Conservation (phyloP, 1,284 basidiomycete species). For the Pascua guehoae region DNA sequence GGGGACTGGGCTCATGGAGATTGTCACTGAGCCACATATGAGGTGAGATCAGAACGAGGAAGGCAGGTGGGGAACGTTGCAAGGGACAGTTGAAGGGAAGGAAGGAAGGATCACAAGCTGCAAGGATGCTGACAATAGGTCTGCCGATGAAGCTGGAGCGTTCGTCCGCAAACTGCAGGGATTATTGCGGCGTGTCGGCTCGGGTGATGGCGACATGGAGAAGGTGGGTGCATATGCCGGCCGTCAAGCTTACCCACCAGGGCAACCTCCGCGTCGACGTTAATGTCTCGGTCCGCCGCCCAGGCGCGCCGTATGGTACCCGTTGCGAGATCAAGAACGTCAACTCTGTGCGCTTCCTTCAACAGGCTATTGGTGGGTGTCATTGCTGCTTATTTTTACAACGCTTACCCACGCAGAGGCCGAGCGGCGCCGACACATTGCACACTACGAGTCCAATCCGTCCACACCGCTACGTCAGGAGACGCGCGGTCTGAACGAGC, state of each 20-base stretch:
- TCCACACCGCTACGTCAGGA: conserved; percentile 59
- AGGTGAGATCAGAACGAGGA: conserved; percentile 53
- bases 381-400: no score
- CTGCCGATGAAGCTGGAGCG: conserved; percentile 83
- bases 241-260: conserved; percentile 49
- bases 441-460: conserved; percentile 31
- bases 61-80: no score
- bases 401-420: conserved; percentile 58
- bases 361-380: conserved; percentile 74
- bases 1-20: conserved; percentile 87
- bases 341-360: conserved; percentile 84
- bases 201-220: conserved; percentile 97
- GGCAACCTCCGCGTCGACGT: conserved; percentile 92
- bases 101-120: no score
- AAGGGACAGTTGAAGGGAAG: neutral
- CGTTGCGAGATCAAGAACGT: conserved; percentile 98
- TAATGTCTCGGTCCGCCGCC: conserved; percentile 81
- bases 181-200: conserved; percentile 74
- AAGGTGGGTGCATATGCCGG: conserved; percentile 56
- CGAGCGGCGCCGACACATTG: conserved; percentile 42
- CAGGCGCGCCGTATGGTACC: conserved; percentile 66
- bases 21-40: conserved; percentile 92
- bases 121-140: conserved; percentile 52
- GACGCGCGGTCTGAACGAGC: conserved; percentile 86
- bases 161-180: conserved; percentile 84